These are phyloP conservation scores for Cyclostephanos tholiformis DNA, from an alignment of 108 stramenopile genomes.

Conservation along the genomic window DNA sequence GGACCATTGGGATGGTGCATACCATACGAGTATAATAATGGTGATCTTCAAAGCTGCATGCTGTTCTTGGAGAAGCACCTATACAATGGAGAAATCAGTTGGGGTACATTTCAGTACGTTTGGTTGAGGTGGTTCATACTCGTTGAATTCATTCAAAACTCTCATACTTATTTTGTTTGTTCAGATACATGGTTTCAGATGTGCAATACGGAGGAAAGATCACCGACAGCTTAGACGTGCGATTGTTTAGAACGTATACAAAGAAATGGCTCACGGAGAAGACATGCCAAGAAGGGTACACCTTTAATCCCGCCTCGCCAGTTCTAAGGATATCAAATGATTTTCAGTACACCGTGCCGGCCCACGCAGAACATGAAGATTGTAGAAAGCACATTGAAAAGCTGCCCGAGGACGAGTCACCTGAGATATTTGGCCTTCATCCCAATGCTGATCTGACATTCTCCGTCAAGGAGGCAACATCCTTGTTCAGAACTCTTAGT, in stretches of 20 bases:
- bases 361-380: conserved; percentile 64
- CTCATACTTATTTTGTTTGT: conserved; percentile 13
- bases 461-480: conserved; percentile 81
- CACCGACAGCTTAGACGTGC: conserved; percentile 88
- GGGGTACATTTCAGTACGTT: conserved; percentile 81
- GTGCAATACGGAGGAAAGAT: conserved; percentile 96
- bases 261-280: conserved; percentile 82
- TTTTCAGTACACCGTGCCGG: conserved; percentile 74
- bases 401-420: conserved; percentile 88
- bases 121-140: neutral
- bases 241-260: conserved; percentile 87
- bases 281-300: conserved; percentile 75
- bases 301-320: conserved; percentile 73
- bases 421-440: conserved; percentile 93
- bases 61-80: conserved; percentile 91
- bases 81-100: conserved; percentile 89
- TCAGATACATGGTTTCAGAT: conserved; percentile 85
- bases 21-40: conserved; percentile 93
- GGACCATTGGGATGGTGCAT: conserved; percentile 93
- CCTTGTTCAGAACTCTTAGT: conserved; percentile 76
- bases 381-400: conserved; percentile 75
- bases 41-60: conserved; percentile 89
- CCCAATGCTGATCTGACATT: conserved; percentile 94
- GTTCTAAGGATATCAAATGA: conserved; percentile 78
- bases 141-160: neutral